phyloP scores from a whole-genome alignment of 2,329 filamentous ascomycete species.

The Aspergillus sp. region DNA sequence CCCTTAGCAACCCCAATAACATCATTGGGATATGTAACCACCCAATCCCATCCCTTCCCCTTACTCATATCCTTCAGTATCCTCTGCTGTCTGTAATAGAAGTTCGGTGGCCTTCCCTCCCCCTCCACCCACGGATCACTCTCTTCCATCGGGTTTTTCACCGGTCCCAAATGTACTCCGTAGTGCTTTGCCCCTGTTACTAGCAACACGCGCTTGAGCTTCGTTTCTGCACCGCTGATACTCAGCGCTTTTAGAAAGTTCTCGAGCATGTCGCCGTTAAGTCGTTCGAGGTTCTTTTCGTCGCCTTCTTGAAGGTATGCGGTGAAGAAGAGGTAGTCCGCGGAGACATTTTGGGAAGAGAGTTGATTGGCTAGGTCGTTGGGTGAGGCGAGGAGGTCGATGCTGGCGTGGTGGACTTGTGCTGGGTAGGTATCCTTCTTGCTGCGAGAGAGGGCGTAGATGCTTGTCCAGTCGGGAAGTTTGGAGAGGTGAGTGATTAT shows the following conservation, averaged over 20 bases:
- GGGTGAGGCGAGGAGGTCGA: constrained; percentile 40
- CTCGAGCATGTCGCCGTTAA: constrained; percentile 48
- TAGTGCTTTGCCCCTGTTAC: constrained; percentile 56
- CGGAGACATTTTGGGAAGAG: constrained; percentile 29
- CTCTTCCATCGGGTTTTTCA: constrained; percentile 53
- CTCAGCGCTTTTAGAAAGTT: constrained; percentile 53
- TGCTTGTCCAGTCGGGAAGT: constrained; percentile 38
- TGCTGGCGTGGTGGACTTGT: constrained; percentile 41
- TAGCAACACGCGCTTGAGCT: constrained; percentile 52
- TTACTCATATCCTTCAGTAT: constrained; percentile 41
- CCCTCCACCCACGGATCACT: constrained; percentile 48
- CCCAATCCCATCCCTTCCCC: constrained; percentile 41
- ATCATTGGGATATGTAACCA: constrained; percentile 49
- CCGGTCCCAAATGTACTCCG: constrained; percentile 53
- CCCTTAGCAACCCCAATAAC: constrained; percentile 39
- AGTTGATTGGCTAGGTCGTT: constrained; percentile 43
- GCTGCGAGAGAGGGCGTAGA: constrained; percentile 45
- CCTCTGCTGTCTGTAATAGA: constrained; percentile 55
- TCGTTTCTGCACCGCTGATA: constrained; percentile 43
- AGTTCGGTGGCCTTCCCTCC: constrained; percentile 47
- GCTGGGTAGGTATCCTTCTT: constrained; percentile 39
- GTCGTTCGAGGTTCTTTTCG: constrained; percentile 38
- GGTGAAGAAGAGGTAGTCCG: constrained; percentile 48
- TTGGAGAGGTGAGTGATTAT: constrained; percentile 43
- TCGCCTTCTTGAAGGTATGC: constrained; percentile 45